These are phyloP conservation scores for Talaromyces wortmannii DNA, from an alignment of 495 filamentous ascomycete species.

Conservation along the genomic window DNA sequence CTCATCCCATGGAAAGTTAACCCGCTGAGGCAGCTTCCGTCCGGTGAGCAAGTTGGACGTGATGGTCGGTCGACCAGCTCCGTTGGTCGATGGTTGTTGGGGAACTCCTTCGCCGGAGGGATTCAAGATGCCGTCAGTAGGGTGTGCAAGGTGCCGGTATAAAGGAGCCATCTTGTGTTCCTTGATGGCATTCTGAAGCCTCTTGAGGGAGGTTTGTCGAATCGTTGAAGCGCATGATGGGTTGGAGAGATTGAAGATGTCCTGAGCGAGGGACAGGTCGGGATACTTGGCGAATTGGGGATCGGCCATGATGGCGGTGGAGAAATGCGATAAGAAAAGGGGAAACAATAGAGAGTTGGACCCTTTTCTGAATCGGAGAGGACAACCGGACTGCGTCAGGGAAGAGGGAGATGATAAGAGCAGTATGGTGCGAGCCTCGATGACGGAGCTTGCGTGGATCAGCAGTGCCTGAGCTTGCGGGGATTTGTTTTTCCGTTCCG, in stretches of 20 bases:
- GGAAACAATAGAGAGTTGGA: neutral
- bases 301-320: constrained; percentile 72
- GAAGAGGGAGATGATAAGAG: neutral
- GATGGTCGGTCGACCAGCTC: constrained; percentile 46
- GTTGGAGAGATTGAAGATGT: constrained; percentile 96
- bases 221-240: constrained; percentile 61
- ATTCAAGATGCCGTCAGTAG: constrained; percentile 86
- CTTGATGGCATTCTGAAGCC: constrained; percentile 84
- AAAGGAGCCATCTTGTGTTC: constrained; percentile 96
- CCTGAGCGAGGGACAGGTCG: constrained; percentile 83
- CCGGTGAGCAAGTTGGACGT: constrained; percentile 64
- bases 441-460: neutral
- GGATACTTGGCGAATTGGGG: constrained; percentile 96
- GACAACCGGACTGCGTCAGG: no score
- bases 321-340: neutral
- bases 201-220: constrained; percentile 70
- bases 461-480: neutral
- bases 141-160: constrained; percentile 92
- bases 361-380: neutral
- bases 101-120: constrained; percentile 61
- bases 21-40: constrained; percentile 49
- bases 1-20: constrained; percentile 85
- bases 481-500: neutral
- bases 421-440: neutral
- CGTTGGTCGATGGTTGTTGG: constrained; percentile 46